Evolutionary conservation across 2,329 filamentous ascomycete genomes (phyloP).

Genomic region (Scedosporium dehoogii): DNA sequence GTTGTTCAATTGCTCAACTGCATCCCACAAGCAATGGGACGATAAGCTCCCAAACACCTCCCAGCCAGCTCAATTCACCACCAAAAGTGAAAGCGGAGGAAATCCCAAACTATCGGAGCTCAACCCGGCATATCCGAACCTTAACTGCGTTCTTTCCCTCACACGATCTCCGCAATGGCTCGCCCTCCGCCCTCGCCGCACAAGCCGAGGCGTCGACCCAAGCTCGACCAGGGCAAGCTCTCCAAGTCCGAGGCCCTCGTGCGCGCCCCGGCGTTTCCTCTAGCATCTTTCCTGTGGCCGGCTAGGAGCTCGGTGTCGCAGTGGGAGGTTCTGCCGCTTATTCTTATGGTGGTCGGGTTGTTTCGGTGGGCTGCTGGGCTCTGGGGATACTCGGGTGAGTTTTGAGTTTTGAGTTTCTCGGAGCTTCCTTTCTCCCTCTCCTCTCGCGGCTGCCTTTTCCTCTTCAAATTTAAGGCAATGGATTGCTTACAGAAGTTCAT

Average conservation of each 20-base stretch:
- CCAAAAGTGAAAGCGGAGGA: not conserved
- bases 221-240: constrained; percentile 34
- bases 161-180: constrained; percentile 31
- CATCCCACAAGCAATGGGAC: not conserved
- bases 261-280: constrained; percentile 67
- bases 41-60: not conserved
- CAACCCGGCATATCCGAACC: not conserved
- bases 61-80: not conserved
- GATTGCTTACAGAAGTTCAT: too few species aligned
- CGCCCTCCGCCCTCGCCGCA: constrained; percentile 44
- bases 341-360: constrained; percentile 81
- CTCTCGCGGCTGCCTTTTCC: not conserved
- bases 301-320: constrained; percentile 73
- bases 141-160: not conserved
- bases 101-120: not conserved
- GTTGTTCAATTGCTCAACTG: not conserved
- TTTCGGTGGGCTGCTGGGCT: constrained; percentile 89
- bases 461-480: too few species aligned
- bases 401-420: not conserved
- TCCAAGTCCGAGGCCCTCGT: constrained; percentile 31
- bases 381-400: constrained; percentile 86
- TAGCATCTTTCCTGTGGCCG: constrained; percentile 92
- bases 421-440: not conserved
- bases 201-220: constrained; percentile 49
- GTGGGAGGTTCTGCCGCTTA: constrained; percentile 84